Evolutionary conservation across 495 filamentous ascomycete genomes (phyloP), one percentile per base, ranked within the genome.

Genomic region (Tuber indicum): DNA sequence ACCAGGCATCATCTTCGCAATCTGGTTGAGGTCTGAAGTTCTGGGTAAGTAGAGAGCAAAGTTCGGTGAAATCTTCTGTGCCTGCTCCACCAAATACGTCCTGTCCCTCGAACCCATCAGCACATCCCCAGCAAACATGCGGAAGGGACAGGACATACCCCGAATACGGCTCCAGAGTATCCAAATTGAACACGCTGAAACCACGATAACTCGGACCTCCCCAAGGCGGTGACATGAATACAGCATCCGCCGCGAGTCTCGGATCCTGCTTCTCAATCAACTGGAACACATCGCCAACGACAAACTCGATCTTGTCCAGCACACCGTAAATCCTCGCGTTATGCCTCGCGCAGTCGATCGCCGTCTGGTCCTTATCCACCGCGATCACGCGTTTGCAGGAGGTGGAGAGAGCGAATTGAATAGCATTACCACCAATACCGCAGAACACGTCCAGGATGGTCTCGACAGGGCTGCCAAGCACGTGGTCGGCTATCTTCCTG

Each of bases 161-260:
- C 75, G 87, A 89, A 82, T 99, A 99, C 39, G 96, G 96, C 82
- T 92, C 85, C 96, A 99, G 98, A 1, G 87, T 90, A 71, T 85
- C 85, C n/a, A 98, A 87, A 83, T 97, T 90, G 82, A 97, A 99
- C 41, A 99, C 87, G 23, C 90, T 85, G 74, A 92, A 90, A 9
- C 88, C 90, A 39, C 87, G 87, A 83, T 99, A 99, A 49, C 88
- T 89, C 6, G 93, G 93, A 2, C 96, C 96, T 76, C 96, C 96
- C 96, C 96, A 99, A 0, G 96, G 96, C 47, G 96, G 96, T 79
- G 93, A 97, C 9, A 91, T 92, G 86, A 98, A 99, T 2, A 98
- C 82, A 17, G 92, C 88, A 47, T 91, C 91, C 8, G 84, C 86
- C 74, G 85, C 86, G 17, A 90, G 69, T 45, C 39, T 72, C 36